Base-by-base conservation (phyloP, 169 alveolate genomes). In the Fabrea salina region DNA sequence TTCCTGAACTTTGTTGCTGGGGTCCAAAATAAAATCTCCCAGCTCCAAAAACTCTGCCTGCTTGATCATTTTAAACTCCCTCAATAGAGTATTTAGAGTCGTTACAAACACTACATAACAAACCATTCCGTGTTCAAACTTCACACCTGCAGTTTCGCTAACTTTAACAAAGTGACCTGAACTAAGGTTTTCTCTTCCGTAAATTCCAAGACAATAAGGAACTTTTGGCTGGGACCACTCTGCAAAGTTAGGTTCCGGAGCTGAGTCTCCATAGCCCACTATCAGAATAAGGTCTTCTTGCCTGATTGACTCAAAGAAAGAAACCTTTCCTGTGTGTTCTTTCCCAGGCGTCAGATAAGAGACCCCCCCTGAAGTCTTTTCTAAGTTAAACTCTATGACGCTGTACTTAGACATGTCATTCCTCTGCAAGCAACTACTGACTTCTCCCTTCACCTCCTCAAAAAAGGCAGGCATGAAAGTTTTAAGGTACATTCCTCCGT, bases 41-140 rank as follows among this genome's bases (percentile, higher is more conserved):
- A 64, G 16, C 16, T 64, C 75, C n/a, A 64, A 64, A 64, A 64
- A 64, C 30, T 64, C 75, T 16, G 75, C 50, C 4, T 39, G 5
- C 41, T 33, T 64, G 1, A 64, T 64, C 75, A 64, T 64, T 64
- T 37, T 32, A 35, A 64, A 64, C 57, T 64, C 75, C n/a, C 75
- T 32, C 32, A 64, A 16, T 40, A 64, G n/a, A 16, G 37, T 37
- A 22, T 51, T 64, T 6, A 25, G 27, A 0, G 67, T 30, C 16
- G 41, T 66, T 22, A 50, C 66, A 25, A 22, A n/a, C 7, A 70
- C 13, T 4, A 70, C 66, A 7, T 19, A 39, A n/a, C 13, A 16
- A 33, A 22, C 30, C 19, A 16, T 35, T 19, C 43, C 33, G 16
- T 33, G 35, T 32, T 64, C 54, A 39, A 64, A 35, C 19, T 32